Evolutionary conservation across 352 stramenopile species (phyloP).

Genomic region (Phytophthora chlamydospora): DNA sequence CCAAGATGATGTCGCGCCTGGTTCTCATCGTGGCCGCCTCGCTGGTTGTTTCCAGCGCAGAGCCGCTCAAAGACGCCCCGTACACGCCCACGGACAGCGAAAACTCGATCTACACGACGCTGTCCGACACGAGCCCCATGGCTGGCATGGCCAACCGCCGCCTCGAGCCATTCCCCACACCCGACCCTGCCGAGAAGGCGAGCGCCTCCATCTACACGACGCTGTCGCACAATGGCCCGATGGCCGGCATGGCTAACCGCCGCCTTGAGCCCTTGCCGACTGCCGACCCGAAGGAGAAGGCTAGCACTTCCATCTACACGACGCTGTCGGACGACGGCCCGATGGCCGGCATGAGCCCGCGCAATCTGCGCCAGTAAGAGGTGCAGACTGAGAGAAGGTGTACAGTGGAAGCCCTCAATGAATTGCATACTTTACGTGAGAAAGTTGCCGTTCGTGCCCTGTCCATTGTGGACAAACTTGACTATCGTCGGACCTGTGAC

Average conservation of each 20-base stretch:
- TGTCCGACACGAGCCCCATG: constrained; percentile 41
- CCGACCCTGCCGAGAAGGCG: constrained; percentile 8
- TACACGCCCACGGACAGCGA: constrained; percentile 27
- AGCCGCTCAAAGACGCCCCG: constrained; percentile 25
- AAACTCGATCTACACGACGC: constrained; percentile 38
- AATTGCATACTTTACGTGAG: neutral
- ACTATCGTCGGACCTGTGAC: constrained; percentile 12
- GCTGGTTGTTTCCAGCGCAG: constrained; percentile 4
- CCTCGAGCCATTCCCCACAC: constrained; percentile 4
- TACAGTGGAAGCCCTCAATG: constrained; percentile 5
- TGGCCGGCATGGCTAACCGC: constrained; percentile 23
- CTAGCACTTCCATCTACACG: constrained; percentile 34
- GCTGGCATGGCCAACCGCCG: constrained; percentile 23
- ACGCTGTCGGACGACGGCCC: constrained; percentile 36
- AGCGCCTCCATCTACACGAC: constrained; percentile 35
- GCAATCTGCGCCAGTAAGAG: constrained; percentile 24
- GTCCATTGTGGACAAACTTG: constrained; percentile 9
- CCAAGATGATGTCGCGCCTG: constrained; percentile 22
- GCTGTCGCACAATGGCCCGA: constrained; percentile 35
- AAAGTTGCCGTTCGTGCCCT: constrained; percentile 17
- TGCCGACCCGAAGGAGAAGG: constrained; percentile 13
- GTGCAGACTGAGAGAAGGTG: neutral
- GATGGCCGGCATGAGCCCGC: constrained; percentile 33
- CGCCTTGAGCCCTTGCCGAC: neutral
- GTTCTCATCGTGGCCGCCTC: constrained; percentile 4